Evolutionary conservation across 2,329 filamentous ascomycete genomes (phyloP).

Genomic region (Botrytis deweyae): DNA sequence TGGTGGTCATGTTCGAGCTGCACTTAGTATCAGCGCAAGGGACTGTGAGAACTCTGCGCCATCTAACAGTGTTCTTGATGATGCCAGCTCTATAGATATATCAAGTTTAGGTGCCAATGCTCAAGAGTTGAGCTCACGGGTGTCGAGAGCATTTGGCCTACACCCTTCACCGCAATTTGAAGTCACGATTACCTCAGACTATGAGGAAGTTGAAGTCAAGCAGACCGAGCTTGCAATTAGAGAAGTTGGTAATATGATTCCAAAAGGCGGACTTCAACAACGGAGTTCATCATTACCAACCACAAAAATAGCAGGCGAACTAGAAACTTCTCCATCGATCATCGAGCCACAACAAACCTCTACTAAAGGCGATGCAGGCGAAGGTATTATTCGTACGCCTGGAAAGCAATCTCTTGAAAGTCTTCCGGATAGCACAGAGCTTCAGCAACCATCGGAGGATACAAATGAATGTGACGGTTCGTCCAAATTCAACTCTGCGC

Average conservation of each 20-base stretch:
- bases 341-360: neutral
- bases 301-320: neutral
- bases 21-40: neutral
- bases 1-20: neutral
- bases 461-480: neutral
- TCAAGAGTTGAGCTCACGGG: constrained; percentile 31
- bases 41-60: neutral
- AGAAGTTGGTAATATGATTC: neutral
- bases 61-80: constrained; percentile 6
- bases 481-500: neutral
- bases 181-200: constrained; percentile 13
- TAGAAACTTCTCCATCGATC: neutral
- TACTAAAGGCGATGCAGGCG: no score
- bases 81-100: constrained; percentile 24
- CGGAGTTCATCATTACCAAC: constrained; percentile 11
- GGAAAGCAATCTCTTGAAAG: neutral
- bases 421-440: neutral
- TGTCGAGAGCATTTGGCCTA: constrained; percentile 35
- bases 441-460: neutral
- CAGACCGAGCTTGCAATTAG: neutral
- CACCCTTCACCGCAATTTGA: constrained; percentile 26
- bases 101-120: constrained; percentile 30
- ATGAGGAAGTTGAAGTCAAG: neutral
- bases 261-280: neutral
- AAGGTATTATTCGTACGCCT: neutral